These are phyloP conservation scores for Suillus discolor DNA, from an alignment of 768 basidiomycete species.

Conservation along the genomic window DNA sequence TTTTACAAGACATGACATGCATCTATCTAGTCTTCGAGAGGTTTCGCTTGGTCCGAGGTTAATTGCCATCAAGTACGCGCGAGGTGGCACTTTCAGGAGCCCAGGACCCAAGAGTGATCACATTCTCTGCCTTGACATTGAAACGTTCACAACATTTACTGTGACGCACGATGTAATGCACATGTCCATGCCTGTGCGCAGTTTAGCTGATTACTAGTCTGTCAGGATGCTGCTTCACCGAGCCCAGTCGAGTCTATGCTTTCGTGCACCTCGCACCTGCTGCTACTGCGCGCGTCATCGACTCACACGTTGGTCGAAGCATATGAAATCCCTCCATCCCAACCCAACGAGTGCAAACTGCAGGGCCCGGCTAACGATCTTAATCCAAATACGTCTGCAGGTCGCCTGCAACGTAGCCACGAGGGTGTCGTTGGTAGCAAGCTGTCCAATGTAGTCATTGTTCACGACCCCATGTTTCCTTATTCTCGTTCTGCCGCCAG, in stretches of 20 bases:
- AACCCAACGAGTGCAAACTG: not conserved
- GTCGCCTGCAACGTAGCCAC: constrained; percentile 5
- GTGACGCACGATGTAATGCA: constrained; percentile 6
- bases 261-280: constrained; percentile 5
- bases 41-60: constrained; percentile 6
- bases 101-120: constrained; percentile 5
- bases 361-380: not conserved
- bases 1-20: constrained; percentile 7
- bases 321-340: not conserved
- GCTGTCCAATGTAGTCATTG: constrained; percentile 4
- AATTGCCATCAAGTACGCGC: constrained; percentile 7
- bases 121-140: constrained; percentile 7
- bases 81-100: constrained; percentile 5
- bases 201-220: not conserved
- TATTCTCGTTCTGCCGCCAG: not conserved
- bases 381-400: not conserved
- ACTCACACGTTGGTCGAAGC: constrained; percentile 8
- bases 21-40: constrained; percentile 7
- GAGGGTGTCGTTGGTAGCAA: constrained; percentile 7
- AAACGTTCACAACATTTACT: not conserved
- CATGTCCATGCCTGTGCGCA: not conserved
- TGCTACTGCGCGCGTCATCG: not conserved
- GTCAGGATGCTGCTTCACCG: not conserved
- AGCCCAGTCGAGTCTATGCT: constrained; percentile 5
- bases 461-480: constrained; percentile 9